These are phyloP conservation scores for Barnettozyma hawaiiensis DNA, from an alignment of 1,139 yeast species.

Conservation along the genomic window DNA sequence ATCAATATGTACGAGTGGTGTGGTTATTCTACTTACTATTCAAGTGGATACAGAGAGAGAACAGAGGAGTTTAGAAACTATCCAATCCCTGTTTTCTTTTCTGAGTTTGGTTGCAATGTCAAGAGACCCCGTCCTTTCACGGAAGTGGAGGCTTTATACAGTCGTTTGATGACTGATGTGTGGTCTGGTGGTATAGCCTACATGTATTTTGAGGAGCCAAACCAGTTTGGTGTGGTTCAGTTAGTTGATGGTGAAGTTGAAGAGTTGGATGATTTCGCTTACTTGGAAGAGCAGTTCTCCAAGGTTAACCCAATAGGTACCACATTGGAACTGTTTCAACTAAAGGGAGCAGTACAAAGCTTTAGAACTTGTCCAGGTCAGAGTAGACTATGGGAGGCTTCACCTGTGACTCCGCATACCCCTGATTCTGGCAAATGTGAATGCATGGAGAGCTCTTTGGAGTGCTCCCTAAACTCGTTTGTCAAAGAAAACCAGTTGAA, in stretches of 20 bases:
- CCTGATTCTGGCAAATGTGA: constrained; percentile 53
- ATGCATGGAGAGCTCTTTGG: constrained; percentile 46
- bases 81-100: constrained; percentile 54
- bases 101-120: constrained; percentile 57
- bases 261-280: constrained; percentile 39
- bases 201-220: constrained; percentile 82
- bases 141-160: constrained; percentile 60
- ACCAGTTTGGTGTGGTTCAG: constrained; percentile 73
- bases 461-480: constrained; percentile 43
- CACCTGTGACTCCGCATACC: constrained; percentile 42
- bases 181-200: constrained; percentile 94
- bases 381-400: constrained; percentile 38
- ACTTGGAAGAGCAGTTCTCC: constrained; percentile 30
- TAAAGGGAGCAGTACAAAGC: neutral
- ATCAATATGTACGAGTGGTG: constrained; percentile 67
- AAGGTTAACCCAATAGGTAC: constrained; percentile 33
- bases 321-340: constrained; percentile 21
- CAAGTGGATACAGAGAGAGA: constrained; percentile 53
- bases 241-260: constrained; percentile 41
- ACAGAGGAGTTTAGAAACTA: constrained; percentile 41
- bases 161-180: constrained; percentile 61
- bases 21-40: constrained; percentile 51
- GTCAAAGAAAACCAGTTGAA: constrained; percentile 31
- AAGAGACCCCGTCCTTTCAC: constrained; percentile 55
- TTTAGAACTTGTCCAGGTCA: constrained; percentile 28